Evolutionary conservation across 1,284 basidiomycete species (phyloP), one percentile per base, ranked within the genome.

Genomic region (Hypsizygus ulmarius): DNA sequence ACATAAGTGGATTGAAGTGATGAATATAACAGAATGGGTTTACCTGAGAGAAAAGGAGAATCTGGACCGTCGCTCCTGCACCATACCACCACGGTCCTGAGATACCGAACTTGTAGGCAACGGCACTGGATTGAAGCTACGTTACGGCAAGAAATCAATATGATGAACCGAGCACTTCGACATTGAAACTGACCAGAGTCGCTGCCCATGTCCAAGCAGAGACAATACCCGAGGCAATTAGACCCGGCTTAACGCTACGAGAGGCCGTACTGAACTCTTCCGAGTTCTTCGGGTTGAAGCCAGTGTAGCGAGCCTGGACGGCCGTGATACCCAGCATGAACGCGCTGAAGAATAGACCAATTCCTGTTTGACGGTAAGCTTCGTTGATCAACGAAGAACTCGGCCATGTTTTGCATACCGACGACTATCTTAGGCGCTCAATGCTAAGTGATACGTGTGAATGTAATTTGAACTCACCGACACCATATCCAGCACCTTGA

Each of bases 211-310:
- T 93, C 86, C 86, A 89, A 2, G 87, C 84, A 15, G 82, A 85
- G 14, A 95, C 90, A 53, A 96, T 93, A 5, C 92, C 93, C 8
- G 90, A 82, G 0, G 93, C 93, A 50, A 96, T 93, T 35, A 97
- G 73, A 5, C 92, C 93, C 1, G 93, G 91, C 57, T 93, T 93
- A 41, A 93, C 79, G 51, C 83, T 87, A 28, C 85, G 72, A 3
- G 85, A 88, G 2, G 92, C 92, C 47, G 82, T 87, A 55, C 82
- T 89, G 66, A 93, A 94, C 64, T 95, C 92, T 60, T 56, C 55
- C 5, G 55, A 48, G 37, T 74, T 81, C 51, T 79, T 79, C 14
- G 85, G 85, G 3, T 84, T 87, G 64, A 83, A 85, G 21, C 21
- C 21, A 25, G 21, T 25, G 32, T 42, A 42, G 6, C 40, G 40